Percentiles rank a stretch among this genome's conserved stretches.
phyloP scores from a whole-genome alignment of 208 protist species.

The Polymyxa betae region DNA sequence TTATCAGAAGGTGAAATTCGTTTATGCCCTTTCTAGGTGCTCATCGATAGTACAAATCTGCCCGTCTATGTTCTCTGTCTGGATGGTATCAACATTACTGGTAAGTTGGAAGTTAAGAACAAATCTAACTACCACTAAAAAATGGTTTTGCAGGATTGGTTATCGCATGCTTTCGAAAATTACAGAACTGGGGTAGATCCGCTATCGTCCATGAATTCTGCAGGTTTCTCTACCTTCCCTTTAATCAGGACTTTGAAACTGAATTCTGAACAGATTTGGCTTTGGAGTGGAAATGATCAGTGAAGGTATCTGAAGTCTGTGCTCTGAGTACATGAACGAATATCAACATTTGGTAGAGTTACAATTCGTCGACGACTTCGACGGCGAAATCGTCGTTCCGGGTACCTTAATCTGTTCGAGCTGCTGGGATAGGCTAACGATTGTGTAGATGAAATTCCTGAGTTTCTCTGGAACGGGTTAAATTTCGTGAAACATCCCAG shows the following conservation, averaged over 20 bases:
- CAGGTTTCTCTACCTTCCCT: conserved; percentile 28
- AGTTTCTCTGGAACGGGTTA: conserved; percentile 1
- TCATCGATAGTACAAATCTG: neutral
- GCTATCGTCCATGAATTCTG: conserved; percentile 56
- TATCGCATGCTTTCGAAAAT: conserved; percentile 62
- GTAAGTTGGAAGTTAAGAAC: neutral
- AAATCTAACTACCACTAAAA: neutral
- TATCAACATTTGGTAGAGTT: neutral
- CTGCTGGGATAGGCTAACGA: neutral
- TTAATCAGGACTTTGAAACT: neutral
- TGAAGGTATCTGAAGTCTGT: neutral
- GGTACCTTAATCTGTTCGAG: neutral
- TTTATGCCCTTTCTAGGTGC: neutral
- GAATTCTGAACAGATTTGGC: neutral
- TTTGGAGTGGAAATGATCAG: conserved; percentile 5
- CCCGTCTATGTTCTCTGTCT: conserved; percentile 68
- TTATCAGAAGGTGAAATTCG: neutral
- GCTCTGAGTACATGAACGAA: neutral
- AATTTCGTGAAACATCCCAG: conserved; percentile 37
- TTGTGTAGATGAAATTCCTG: neutral
- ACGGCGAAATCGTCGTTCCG: conserved; percentile 46
- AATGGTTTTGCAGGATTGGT: conserved; percentile 16
- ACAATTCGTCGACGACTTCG: conserved; percentile 32
- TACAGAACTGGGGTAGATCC: conserved; percentile 58
- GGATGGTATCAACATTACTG: conserved; percentile 63